Conservation (phyloP, 2,329 filamentous ascomycete species). For the Akanthomyces uredinophilus region DNA sequence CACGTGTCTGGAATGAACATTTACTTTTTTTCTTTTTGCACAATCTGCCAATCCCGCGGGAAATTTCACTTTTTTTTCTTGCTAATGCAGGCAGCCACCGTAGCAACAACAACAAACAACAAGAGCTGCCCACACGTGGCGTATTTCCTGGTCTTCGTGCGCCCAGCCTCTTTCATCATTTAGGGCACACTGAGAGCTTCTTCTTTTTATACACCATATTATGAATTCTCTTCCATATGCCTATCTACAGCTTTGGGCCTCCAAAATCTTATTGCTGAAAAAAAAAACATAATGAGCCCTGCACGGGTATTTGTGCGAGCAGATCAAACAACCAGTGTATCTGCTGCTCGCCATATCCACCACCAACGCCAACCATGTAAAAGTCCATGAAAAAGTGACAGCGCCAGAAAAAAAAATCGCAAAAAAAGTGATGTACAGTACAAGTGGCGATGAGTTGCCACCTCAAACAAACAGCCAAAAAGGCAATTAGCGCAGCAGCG, state of each 20-base stretch:
- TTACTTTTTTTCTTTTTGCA: too few relatives aligned
- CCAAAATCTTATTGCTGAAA: conserved; percentile 7
- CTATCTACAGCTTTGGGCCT: conserved; percentile 6
- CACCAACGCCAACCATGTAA: conserved; percentile 20
- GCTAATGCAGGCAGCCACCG: too few relatives aligned
- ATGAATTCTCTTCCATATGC: background rate
- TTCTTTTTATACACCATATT: too few relatives aligned
- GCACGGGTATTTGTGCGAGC: background rate
- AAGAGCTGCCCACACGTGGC: too few relatives aligned
- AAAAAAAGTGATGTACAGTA: conserved; percentile 11
- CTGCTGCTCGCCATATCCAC: conserved; percentile 15
- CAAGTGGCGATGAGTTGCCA: background rate
- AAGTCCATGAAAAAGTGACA: conserved; percentile 10
- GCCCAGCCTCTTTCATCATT: too few relatives aligned
- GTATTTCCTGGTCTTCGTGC: too few relatives aligned
- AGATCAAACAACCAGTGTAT: conserved; percentile 12
- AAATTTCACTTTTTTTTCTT: too few relatives aligned
- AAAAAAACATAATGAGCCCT: conserved; percentile 3
- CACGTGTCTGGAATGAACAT: too few relatives aligned
- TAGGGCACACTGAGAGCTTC: too few relatives aligned
- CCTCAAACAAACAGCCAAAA: background rate
- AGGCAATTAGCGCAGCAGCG: background rate
- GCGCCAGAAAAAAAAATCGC: background rate
- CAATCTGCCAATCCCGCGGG: too few relatives aligned
- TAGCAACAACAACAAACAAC: too few relatives aligned